Base-by-base conservation (phyloP, 192 early-diverging fungal genomes). In the Backusella luteola region DNA sequence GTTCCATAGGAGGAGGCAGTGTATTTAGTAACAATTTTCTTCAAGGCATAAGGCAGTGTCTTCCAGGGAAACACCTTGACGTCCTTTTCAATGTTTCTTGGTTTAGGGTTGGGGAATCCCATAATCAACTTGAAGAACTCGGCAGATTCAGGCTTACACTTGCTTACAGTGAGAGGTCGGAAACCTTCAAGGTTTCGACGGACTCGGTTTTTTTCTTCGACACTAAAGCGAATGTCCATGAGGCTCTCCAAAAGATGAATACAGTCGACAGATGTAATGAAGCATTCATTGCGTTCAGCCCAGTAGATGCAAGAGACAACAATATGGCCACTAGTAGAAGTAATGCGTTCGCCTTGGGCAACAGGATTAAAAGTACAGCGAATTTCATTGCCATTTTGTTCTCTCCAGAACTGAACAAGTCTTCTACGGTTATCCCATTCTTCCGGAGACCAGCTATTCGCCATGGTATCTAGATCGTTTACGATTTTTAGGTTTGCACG, bases 41-140 rank as follows among this genome's bases (percentile, higher is more conserved):
- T 89, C 63, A 94, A 83, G 0, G 91, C 93, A 41, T 87, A 80
- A 9, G 87, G 80, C 7, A 95, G 78, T 0, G 89, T 86, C 69
- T 89, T 86, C 94, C 94, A 95, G 3, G 89, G 86, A 77, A 92
- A 95, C 3, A 95, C 92, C 74, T 95, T 95, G 85, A 95, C 89
- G 66, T 95, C 93, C 81, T 95, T 95, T 84, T 93, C 93, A 72
- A 93, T 94, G 81, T 94, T 94, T 59, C 94, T 84, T 21, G 94
- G 94, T 84, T 90, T 93, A 42, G 94, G 93, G 73, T 91, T 90
- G 6, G 89, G 88, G 79, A 91, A 95, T 8, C 85, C 83, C 94
- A 95, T 95, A 76, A 95, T 92, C 69, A 89, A 81, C 79, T 89
- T 91, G 85, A 91, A 95, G 77, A 94, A 93, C 17, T 88, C 89